Evolutionary conservation across 2,329 filamentous ascomycete species (phyloP), one percentile per base, ranked within the genome.

Genomic region (Monosporascus sp.): DNA sequence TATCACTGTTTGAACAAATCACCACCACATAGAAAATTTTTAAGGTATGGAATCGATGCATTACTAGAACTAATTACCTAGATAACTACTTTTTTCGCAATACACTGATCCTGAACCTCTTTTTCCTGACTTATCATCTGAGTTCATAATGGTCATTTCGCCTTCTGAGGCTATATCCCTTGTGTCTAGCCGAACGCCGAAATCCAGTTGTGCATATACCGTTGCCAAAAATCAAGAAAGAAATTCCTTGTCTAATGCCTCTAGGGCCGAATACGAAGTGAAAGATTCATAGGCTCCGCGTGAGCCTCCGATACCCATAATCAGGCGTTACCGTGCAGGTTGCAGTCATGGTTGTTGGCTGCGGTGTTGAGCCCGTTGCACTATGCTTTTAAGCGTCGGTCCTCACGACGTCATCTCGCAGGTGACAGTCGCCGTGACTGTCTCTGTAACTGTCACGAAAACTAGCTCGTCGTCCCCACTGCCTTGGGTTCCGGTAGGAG

Each of bases 391-490:
- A 50, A 53, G 47, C 31, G 24, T 39, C 55, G 56, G 54, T 54
- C 55, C 54, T 61, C 59, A 63, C 50, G 61, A 54, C 53, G 59
- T 53, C 53, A 56, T 56, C 41, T 57, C 54, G 48, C 66, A 68
- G 11, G 52, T 48, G 38, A 57, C 65, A n/a, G 51, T 24, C 37
- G 58, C 62, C n/a, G 64, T 65, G 15, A 66, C 60, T 14, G 65
- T 65, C 43, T 60, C 51, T 14, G 66, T 68, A 31, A 67, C 55
- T n/a, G 63, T 65, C n/a, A 66, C 52, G 7, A 58, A 60, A 1
- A 62, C 56, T 35, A 54, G 39, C 35, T 57, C 48, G 48, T 47
- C 58, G 20, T 48, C 54, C 51, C 51, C 53, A 24, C 48, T 49
- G 47, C 46, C 45, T 20, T 35, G 48, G 35, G 50, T 27, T 17